Evolutionary conservation across 129 eudicot genomes (phyloP).

Genomic region (Rutidosis leptorrhynchoides): DNA sequence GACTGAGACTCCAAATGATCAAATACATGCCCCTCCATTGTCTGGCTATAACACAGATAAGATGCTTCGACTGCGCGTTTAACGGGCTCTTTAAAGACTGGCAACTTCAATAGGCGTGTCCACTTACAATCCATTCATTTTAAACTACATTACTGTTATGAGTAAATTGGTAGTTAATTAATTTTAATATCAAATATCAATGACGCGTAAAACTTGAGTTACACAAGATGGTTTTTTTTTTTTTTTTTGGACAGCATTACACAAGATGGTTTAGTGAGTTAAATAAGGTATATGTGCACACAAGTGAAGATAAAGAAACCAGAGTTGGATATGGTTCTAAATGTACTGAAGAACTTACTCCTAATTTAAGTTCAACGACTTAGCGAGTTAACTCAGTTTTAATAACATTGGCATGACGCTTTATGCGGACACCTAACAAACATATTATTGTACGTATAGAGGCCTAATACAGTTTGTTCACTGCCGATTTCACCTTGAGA

Average conservation of each 20-base stretch:
- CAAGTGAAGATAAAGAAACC: conserved; percentile 2
- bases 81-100: conserved; percentile 29
- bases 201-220: not conserved
- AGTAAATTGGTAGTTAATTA: not conserved
- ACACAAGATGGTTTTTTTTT: not conserved
- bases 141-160: not conserved
- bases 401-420: not conserved
- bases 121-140: conserved; percentile 7
- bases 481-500: not conserved
- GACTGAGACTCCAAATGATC: conserved; percentile 30
- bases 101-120: conserved; percentile 1
- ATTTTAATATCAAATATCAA: not conserved
- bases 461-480: not conserved
- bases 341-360: not conserved
- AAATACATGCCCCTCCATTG: conserved; percentile 33
- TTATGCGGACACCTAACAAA: not conserved
- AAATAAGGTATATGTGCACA: not conserved
- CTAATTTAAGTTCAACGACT: not conserved
- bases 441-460: not conserved
- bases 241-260: no score
- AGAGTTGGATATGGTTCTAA: conserved; percentile 13
- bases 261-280: conserved; percentile 9
- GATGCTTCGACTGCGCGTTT: conserved; percentile 21
- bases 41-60: conserved; percentile 31
- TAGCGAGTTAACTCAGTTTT: not conserved